A percentile compares a stretch with the other conserved stretches of the same genome.
phyloP scores from a whole-genome alignment of 1,139 yeast species.

The Ogataea hybrid region DNA sequence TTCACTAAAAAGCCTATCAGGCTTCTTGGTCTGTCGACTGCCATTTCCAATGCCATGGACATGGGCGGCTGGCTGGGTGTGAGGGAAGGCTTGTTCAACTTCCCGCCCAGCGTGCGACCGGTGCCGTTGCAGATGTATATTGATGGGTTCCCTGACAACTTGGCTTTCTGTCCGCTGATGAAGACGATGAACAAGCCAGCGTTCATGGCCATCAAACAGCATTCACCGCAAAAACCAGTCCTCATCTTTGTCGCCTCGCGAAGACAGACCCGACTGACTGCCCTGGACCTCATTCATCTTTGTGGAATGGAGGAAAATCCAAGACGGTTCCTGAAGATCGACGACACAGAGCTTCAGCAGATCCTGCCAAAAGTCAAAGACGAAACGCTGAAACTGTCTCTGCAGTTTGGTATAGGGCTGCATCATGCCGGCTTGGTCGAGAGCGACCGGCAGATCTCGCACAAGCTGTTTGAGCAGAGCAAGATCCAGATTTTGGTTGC shows the following conservation, averaged over 20 bases:
- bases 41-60: slow-evolving; percentile 96
- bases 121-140: slow-evolving; percentile 97
- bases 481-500: slow-evolving; percentile 91
- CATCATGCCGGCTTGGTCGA: slow-evolving; percentile 98
- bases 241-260: slow-evolving; percentile 95
- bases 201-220: slow-evolving; percentile 92
- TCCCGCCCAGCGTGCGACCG: slow-evolving; percentile 94
- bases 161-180: slow-evolving; percentile 95
- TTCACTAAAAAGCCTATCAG: slow-evolving; percentile 76
- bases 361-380: slow-evolving; percentile 72
- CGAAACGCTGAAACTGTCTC: slow-evolving; percentile 77
- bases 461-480: slow-evolving; percentile 77
- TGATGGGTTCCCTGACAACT: slow-evolving; percentile 94
- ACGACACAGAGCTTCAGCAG: slow-evolving; percentile 69
- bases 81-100: slow-evolving; percentile 83
- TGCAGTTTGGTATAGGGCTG: slow-evolving; percentile 94
- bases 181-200: slow-evolving; percentile 98
- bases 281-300: slow-evolving; percentile 85
- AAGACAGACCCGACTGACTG: slow-evolving; percentile 94
- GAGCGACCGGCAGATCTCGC: slow-evolving; percentile 84
- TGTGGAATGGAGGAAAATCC: slow-evolving; percentile 97
- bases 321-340: slow-evolving; percentile 75
- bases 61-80: slow-evolving; percentile 98
- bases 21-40: slow-evolving; percentile 92
- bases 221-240: slow-evolving; percentile 91